Evolutionary conservation across 768 basidiomycete species (phyloP).

Genomic region (Pulveroboletus sp.): DNA sequence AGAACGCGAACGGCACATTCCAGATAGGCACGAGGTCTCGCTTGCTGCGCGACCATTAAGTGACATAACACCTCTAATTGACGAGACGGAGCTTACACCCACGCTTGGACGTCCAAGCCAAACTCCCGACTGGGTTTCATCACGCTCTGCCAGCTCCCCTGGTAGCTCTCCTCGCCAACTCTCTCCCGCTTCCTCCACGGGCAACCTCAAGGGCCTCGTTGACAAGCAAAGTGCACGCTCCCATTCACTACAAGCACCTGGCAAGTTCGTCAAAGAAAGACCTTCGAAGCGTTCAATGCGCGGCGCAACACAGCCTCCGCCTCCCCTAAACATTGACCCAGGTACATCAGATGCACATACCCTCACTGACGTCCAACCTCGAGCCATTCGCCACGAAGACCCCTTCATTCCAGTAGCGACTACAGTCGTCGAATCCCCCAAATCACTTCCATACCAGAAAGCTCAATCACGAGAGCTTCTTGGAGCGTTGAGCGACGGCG

Average conservation of each 20-base stretch:
- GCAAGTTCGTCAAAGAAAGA: conserved; percentile 8
- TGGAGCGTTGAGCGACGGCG: conserved; percentile 16
- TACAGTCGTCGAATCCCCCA: conserved; percentile 22
- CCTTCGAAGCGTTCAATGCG: conserved; percentile 25
- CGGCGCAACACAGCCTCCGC: conserved; percentile 25
- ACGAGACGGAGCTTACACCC: conserved; percentile 28
- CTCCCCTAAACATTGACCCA: conserved; percentile 25
- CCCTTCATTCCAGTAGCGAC: neutral
- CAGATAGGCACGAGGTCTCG: conserved; percentile 30
- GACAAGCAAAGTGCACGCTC: conserved; percentile 15
- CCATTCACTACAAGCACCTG: neutral
- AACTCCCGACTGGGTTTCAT: conserved; percentile 15
- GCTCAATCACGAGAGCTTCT: conserved; percentile 18
- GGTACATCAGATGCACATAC: conserved; percentile 5
- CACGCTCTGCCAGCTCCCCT: conserved; percentile 9
- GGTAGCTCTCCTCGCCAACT: conserved; percentile 17
- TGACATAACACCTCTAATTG: conserved; percentile 16
- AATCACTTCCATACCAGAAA: conserved; percentile 6
- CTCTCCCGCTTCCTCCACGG: conserved; percentile 30
- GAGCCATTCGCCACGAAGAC: conserved; percentile 22
- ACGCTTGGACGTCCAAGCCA: conserved; percentile 14
- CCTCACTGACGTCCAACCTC: conserved; percentile 11
- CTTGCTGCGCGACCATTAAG: conserved; percentile 28
- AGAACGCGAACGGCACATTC: conserved; percentile 26
- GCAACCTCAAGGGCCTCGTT: conserved; percentile 26